phyloP scores from a whole-genome alignment of 2,329 filamentous ascomycete genomes.

The Podosphaera fusca region DNA sequence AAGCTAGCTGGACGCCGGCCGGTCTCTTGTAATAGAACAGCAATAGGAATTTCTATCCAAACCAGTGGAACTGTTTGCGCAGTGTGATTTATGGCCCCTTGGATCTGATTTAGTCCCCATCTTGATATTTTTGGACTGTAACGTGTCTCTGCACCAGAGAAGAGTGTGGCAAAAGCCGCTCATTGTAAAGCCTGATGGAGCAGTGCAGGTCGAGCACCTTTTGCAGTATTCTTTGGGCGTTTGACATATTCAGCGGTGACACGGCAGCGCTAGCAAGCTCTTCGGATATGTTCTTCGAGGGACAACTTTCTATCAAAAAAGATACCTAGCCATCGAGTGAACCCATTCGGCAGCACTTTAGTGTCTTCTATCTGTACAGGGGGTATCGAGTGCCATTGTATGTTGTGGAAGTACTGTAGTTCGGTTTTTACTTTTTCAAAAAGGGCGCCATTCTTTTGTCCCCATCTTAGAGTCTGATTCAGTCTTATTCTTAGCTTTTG shows the following conservation, averaged over 20 bases:
- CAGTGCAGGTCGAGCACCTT: background rate
- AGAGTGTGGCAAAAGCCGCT: background rate
- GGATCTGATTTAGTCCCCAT: no score
- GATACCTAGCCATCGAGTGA: background rate
- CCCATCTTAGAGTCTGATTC: background rate
- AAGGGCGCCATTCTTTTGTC: no score
- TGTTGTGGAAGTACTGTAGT: background rate
- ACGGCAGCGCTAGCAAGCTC: background rate
- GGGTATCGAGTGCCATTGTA: background rate
- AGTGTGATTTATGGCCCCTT: no score
- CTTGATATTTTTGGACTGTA: no score
- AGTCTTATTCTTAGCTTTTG: background rate
- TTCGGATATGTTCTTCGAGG: background rate
- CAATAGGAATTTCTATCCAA: background rate
- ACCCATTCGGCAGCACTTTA: background rate
- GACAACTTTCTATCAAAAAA: background rate
- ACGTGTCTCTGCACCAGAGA: no score
- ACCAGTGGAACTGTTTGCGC: no score
- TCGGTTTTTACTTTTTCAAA: no score
- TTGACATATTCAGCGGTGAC: background rate
- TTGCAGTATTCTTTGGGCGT: background rate
- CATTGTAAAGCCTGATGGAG: background rate
- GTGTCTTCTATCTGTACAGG: background rate
- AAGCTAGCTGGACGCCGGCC: background rate
- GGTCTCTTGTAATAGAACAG: background rate